A percentile compares a stretch with the other conserved stretches of the same genome.
Conservation (phyloP, 805 yeast genomes). For the Brettanomyces bruxellensis region DNA sequence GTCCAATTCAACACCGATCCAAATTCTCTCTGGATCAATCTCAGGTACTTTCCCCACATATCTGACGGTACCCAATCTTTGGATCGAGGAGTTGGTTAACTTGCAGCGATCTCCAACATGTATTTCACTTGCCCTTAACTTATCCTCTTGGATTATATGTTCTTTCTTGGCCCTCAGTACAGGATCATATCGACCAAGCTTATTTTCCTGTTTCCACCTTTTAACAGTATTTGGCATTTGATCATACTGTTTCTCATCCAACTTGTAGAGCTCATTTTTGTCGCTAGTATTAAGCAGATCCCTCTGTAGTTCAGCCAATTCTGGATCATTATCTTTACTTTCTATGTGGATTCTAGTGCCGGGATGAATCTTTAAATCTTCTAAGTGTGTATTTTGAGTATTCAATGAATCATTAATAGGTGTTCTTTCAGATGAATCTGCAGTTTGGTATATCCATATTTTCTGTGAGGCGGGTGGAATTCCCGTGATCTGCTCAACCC, state of each 20-base stretch:
- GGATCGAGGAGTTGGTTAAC: conserved; percentile 27
- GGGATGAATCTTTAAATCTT: conserved; percentile 25
- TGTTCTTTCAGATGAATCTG: conserved; percentile 28
- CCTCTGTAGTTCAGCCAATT: conserved; percentile 22
- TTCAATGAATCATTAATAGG: conserved; percentile 14
- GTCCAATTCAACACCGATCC: conserved; percentile 85
- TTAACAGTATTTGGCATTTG: conserved; percentile 53
- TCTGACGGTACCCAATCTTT: conserved; percentile 61
- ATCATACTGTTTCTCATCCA: conserved; percentile 56
- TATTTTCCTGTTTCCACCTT: conserved; percentile 64
- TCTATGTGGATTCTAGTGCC: conserved; percentile 44
- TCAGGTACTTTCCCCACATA: conserved; percentile 62
- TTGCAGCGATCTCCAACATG: conserved; percentile 47
- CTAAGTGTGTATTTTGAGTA: conserved; percentile 13
- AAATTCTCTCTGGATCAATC: conserved; percentile 42
- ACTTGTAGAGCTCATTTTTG: conserved; percentile 27
- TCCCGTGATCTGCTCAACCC: conserved; percentile 67
- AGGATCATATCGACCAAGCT: conserved; percentile 69
- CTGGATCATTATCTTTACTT: conserved; percentile 46
- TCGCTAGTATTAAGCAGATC: conserved; percentile 17
- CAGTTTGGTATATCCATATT: conserved; percentile 35
- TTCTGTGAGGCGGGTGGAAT: conserved; percentile 51
- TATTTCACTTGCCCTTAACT: conserved; percentile 26
- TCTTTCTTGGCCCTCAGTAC: conserved; percentile 25
- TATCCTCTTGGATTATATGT: conserved; percentile 15